Base-by-base conservation (phyloP, 495 filamentous ascomycete species). In the Hypoxylon fuscum region DNA sequence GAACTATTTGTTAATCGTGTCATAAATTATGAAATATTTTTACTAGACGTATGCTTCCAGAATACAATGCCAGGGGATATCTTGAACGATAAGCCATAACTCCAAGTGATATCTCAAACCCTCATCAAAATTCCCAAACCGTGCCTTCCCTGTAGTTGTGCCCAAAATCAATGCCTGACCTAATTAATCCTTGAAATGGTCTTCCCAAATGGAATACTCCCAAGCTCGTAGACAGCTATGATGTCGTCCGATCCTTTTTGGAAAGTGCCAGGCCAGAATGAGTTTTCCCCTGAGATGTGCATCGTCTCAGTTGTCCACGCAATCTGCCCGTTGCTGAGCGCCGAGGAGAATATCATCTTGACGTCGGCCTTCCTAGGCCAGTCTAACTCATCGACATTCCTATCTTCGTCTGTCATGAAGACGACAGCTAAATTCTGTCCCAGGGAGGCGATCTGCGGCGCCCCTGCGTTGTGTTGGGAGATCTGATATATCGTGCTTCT, bases 341-440 rank as follows among this genome's bases (percentile, higher is more conserved):
- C n/a, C 2, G 41, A 34, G 0, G 55, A 59, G 32, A 66, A 69
- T 2, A 73, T 57, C 47, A 61, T 63, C 51, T 68, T 69, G 56
- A 73, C 59, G 32, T 59, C 64, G 1, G 68, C 70, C 9, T 59
- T 62, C n/a, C 17, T 27, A 0, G 68, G 61, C 70, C 70, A 73
- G 2, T 34, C n/a, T 0, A 60, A 3, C 18, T 43, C 38, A 15
- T 37, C 52, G 1, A 29, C 50, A 2, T 32, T 35, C 7, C 50
- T 52, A 56, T 86, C 81, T 57, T 87, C 83, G 60, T 88, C 82
- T 0, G 84, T 86, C 81, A 84, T 85, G 62, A 87, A 87, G n/a
- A 81, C 79, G 1, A 79, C 79, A 0, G 77, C 83, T 58, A 88
- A 25, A 8, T 77, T 79, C 17, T 77, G 79, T 32, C 81, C 79